Percentiles rank a stretch among this genome's conserved stretches.
Conservation (phyloP, 2,329 filamentous ascomycete genomes). For the Colletotrichum chlorophyti region DNA sequence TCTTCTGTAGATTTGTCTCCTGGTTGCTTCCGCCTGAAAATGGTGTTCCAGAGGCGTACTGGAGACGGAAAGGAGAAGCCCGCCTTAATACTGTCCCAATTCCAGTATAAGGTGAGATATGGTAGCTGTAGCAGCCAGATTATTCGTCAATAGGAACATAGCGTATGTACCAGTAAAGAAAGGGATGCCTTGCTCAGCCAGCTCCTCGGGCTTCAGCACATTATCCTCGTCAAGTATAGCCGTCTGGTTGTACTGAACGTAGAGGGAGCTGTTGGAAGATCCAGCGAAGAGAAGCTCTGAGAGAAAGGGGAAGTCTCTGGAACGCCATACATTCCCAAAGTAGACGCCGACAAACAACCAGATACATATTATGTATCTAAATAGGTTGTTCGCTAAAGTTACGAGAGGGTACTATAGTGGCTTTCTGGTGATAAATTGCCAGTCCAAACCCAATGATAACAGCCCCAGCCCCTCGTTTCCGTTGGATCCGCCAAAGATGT, state of each 20-base stretch:
- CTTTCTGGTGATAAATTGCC: slow-evolving; percentile 47
- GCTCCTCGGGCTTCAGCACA: neutral
- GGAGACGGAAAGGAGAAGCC: neutral
- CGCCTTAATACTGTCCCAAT: slow-evolving; percentile 31
- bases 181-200: slow-evolving; percentile 46
- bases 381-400: slow-evolving; percentile 44
- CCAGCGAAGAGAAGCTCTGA: slow-evolving; percentile 46
- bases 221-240: slow-evolving; percentile 42
- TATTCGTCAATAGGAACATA: slow-evolving; percentile 47
- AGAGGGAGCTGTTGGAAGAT: slow-evolving; percentile 42
- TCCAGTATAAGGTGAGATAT: slow-evolving; percentile 37
- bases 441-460: slow-evolving; percentile 47
- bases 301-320: no score
- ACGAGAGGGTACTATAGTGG: slow-evolving; percentile 46
- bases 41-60: neutral
- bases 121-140: slow-evolving; percentile 52
- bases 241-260: slow-evolving; percentile 47
- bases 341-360: slow-evolving; percentile 43
- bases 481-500: slow-evolving; percentile 54
- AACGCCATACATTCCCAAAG: no score
- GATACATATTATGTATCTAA: slow-evolving; percentile 45
- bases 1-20: neutral
- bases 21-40: neutral
- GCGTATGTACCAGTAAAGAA: slow-evolving; percentile 48
- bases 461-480: slow-evolving; percentile 45